Percentiles rank a stretch among this genome's conserved stretches.
phyloP scores from a whole-genome alignment of 345 rosid genomes.

The Toxicodendron radicans region DNA sequence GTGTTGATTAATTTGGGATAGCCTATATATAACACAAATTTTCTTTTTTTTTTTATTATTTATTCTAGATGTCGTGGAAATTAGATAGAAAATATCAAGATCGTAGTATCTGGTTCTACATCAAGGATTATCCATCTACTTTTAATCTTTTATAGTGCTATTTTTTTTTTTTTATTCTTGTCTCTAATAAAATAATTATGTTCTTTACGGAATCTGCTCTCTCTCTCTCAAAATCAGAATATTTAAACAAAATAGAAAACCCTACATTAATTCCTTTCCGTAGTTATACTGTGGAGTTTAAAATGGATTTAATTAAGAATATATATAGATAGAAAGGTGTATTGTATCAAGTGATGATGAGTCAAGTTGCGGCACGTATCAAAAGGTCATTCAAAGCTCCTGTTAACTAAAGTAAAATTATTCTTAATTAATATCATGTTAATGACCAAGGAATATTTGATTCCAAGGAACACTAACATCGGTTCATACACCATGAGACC shows the following conservation, averaged over 20 bases:
- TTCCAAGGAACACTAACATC: not conserved
- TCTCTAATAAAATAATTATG: slow-evolving; percentile 18
- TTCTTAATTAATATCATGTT: slow-evolving; percentile 22
- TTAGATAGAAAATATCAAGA: no score
- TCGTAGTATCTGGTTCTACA: slow-evolving; percentile 30
- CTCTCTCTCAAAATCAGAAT: not conserved
- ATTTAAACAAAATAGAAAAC: not conserved
- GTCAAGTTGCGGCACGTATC: not conserved
- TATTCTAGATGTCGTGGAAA: no score
- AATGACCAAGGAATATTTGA: slow-evolving; percentile 15
- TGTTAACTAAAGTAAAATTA: slow-evolving; percentile 22
- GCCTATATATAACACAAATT: slow-evolving; percentile 26
- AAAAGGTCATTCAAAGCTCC: slow-evolving; percentile 26
- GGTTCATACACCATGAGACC: no score
- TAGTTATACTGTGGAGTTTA: no score
- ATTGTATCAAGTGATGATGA: no score
- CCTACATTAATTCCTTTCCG: not conserved
- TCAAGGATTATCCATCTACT: slow-evolving; percentile 10
- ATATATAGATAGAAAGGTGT: no score
- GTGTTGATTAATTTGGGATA: slow-evolving; percentile 6
- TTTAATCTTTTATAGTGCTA: slow-evolving; percentile 4
- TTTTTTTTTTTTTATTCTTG: not conserved
- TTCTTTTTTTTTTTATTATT: not conserved
- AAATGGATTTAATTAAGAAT: no score
- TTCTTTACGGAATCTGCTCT: slow-evolving; percentile 16